Base-by-base conservation (phyloP, 306 rosid genomes). In the Glycine tomentella region DNA sequence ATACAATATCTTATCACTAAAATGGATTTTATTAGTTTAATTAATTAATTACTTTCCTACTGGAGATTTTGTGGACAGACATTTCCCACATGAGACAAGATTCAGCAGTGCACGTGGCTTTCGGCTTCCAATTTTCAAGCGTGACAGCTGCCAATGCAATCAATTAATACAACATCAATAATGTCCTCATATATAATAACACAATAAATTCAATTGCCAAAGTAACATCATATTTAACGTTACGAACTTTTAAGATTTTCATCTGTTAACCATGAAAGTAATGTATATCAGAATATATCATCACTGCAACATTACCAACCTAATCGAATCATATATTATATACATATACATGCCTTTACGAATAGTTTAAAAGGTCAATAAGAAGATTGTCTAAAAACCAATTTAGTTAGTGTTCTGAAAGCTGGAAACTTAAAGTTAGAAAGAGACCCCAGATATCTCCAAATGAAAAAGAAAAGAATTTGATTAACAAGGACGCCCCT, bases 71-170 rank as follows among this genome's bases (percentile, higher is more conserved):
- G 92, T 59, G 34, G 90, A 73, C 51, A 93, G 91, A 85, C 98
- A 93, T 72, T 74, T 92, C 76, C 99, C 99, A 63, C 99, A 96
- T 20, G 97, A 86, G 14, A 96, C 93, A 62, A 96, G 89, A 74
- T 93, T 90, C 89, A 93, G 87, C 89, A 96, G 79, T 3, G 98
- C 84, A 63, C 68, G 93, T 44, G 98, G 84, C 81, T 79, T 90
- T 55, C 92, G 85, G 31, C 87, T 77, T 81, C 90, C 86, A 45
- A 88, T 82, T 83, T 86, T 93, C 89, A 90, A 90, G 53, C 97
- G 93, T 7, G 99, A 96, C 79, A 93, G 94, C 99, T 96, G 99
- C 90, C 85, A 83, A 88, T 72, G 83, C 31, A 25, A 25, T 25
- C 4, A 34, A n/a, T n/a, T n/a, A 34, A 82, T 59, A 71, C 71